Base-by-base conservation (phyloP, 1,139 yeast species). In the Tardiomyces digboiensis region DNA sequence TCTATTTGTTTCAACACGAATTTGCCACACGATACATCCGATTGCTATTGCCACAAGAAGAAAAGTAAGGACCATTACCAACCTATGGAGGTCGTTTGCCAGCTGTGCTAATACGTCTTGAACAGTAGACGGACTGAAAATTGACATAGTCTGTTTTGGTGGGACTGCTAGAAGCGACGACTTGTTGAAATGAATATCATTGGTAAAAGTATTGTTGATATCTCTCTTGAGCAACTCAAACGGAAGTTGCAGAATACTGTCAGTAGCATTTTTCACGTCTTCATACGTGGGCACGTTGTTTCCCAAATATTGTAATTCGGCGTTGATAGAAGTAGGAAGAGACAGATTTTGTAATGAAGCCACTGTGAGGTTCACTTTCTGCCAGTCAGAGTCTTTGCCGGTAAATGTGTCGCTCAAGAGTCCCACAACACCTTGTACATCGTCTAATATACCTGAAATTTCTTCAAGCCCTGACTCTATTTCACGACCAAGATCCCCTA, bases 271-370 rank as follows among this genome's bases (percentile, higher is more conserved):
- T 55, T 74, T 71, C 4, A 81, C 80, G 4, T 68, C 68, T 2
- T 71, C 74, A 53, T 81, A 80, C 44, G 75, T 72, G 0, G 88
- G 91, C 1, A 82, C 63, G 12, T 75, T 65, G 1, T 45, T 44
- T 20, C 57, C 64, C 36, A 84, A 58, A 1, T 56, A 52, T 5
- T 73, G 71, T 12, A 87, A 65, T 29, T 77, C 73, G 1, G 60
- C 57, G 51, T 82, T 73, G 36, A 86, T 75, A 0, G 78, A 64
- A 0, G 73, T 55, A 1, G 96, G 87, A 6, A 91, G 82, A 13
- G 74, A 59, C 44, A 91, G 61, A 48, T 80, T 68, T 45, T 71
- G 65, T 49, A 89, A 67, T 0, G 75, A 64, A 2, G 65, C 59
- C 2, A 86, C 70, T 0, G 93, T 80, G 23, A 83, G 56, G 52